Evolutionary conservation across 352 stramenopile genomes (phyloP), one percentile per base, ranked within the genome.

Genomic region (Phytophthora palmivora): DNA sequence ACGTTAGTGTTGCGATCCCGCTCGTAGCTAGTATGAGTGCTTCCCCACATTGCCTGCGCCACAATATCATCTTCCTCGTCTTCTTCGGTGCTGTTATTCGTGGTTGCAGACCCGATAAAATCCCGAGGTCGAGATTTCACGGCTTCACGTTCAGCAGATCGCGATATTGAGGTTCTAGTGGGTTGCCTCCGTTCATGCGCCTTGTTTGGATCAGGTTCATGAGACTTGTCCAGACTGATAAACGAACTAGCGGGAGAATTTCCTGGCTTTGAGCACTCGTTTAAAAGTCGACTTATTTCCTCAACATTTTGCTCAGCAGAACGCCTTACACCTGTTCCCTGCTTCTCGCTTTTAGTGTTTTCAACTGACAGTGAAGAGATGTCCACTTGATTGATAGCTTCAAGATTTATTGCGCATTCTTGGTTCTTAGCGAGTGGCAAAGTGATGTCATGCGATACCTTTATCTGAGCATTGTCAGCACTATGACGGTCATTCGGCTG

Each of bases 21-120:
- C 43, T 58, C 51, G 45, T 72, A 63, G 26, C 37, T 67, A 21
- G 50, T 63, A 30, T 28, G 47, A 16, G 63, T 63, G 30, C 37
- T 63, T 21, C 19, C 37, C 48, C 48, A 62, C 34, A 71, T 62
- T 22, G 38, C 51, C 10, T 58, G 56, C 8, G 42, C 37, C 9
- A 42, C 32, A 0, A 14, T 30, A 38, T 67, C 50, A n/a, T 68
- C 61, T 0, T 72, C 44, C 10, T 57, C 34, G 2, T 41, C 56
- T 3, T n/a, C 15, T 55, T 53, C 14, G 32, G 46, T 44, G 10
- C 16, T 53, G 7, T 8, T 1, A 2, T 14, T 22, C 11, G 7
- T 15, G 12, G 8, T 46, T 14, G 22, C 11, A 21, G 28, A 22
- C 5, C 38, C 37, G 19, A 33, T 7, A 28, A 32, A 10, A 46